Evolutionary conservation across 441 rosid species (phyloP).

Genomic region (Aleurites moluccanus): DNA sequence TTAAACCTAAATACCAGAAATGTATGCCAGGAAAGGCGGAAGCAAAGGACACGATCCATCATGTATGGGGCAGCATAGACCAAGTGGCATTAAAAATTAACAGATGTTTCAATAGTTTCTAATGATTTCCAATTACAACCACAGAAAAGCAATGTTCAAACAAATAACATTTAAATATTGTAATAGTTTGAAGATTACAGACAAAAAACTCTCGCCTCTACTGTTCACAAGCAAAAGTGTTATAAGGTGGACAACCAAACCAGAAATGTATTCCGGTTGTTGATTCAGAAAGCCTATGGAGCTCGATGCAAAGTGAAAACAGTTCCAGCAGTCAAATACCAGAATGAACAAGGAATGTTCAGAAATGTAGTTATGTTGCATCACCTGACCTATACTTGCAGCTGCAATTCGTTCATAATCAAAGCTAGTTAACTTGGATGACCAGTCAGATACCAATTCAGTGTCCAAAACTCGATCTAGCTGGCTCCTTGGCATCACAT

Average conservation of each 20-base stretch:
- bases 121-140: neutral
- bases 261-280: neutral
- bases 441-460: conserved; percentile 82
- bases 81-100: neutral
- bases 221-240: neutral
- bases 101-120: neutral
- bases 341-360: neutral
- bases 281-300: neutral
- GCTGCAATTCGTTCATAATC: conserved; percentile 96
- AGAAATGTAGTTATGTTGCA: conserved; percentile 11
- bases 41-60: neutral
- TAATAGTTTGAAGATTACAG: neutral
- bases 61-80: neutral
- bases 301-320: neutral
- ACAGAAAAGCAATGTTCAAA: conserved; percentile 4
- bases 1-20: neutral
- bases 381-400: conserved; percentile 98
- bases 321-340: neutral
- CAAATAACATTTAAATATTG: neutral
- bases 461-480: conserved; percentile 81
- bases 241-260: neutral
- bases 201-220: neutral
- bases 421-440: conserved; percentile 70
- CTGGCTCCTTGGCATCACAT: conserved; percentile 95
- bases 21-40: neutral